Evolutionary conservation across 768 basidiomycete genomes (phyloP), one percentile per base, ranked within the genome.

Genomic region (Lactarius psammicola): DNA sequence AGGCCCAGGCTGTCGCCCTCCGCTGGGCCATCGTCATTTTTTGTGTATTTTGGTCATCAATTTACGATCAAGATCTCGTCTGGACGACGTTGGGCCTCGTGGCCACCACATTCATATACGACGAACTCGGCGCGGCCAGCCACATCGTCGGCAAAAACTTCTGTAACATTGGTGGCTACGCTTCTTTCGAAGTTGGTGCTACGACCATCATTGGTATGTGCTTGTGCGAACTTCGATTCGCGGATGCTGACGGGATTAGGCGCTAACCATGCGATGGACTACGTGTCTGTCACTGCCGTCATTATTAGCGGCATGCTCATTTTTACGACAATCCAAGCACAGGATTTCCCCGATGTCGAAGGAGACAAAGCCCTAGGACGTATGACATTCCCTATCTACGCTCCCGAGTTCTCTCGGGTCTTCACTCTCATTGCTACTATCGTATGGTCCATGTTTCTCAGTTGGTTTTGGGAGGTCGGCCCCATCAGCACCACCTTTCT

Each of bases 281-380:
- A 63, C 34, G 63, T 68, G 49, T 71, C 69, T 54, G 49, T 68
- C 56, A 64, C 60, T 53, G 71, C 71, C 62, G 68, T 72, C 56
- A 60, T 62, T 17, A 67, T 69, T 38, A 68, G 65, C 28, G 69
- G 69, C 55, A 51, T 67, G 51, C 67, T 72, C 28, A 72, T 73
- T 59, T 65, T 67, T 58, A 72, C 71, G 42, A 73, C 72, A 36
- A 69, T 72, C 23, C 72, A 70, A 55, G 63, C 65, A n/a, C 72
- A 73, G 38, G 72, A 73, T 63, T 72, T 73, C 63, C 65, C 66
- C 18, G 72, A 73, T 59, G 71, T 71, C 30, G 70, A 68, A 49
- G 72, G 72, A 51, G 72, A 73, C 60, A 63, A 56, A 38, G 65
- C 61, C 18, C 57, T 65, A 15, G 72, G 72, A 28, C 70, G 72